Evolutionary conservation across 768 basidiomycete species (phyloP), one percentile per base, ranked within the genome.

Genomic region (Tricholoma saponaceum): DNA sequence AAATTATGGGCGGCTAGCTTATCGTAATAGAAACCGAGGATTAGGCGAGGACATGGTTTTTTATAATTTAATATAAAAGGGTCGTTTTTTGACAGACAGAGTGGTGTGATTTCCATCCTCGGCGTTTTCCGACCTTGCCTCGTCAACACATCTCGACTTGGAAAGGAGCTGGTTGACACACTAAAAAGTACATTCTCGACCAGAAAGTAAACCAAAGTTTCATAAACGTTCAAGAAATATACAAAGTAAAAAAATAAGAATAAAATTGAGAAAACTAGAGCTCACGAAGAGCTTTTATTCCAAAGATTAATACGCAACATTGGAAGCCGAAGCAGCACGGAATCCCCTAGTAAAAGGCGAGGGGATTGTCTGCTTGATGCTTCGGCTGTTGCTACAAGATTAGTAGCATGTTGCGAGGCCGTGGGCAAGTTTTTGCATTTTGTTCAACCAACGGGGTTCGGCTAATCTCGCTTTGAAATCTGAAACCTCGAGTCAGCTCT

Each of bases 331-430:
- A 75, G 69, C 74, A 71, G 66, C 75, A 78, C 77, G 78, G 78
- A 78, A 78, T 78, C 76, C 76, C 76, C 76, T 79, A 79, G 76
- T 78, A 78, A 79, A 79, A 78, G 78, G 77, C 77, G 76, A 79
- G 76, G 78, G 78, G 77, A 78, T 79, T 78, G 76, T 77, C 68
- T 76, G 70, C 63, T 79, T 77, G 77, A 76, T 69, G 73, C 65
- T 75, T 69, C 70, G 72, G 63, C 76, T 74, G 74, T 70, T 73
- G 76, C 76, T 67, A 58, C 59, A 56, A 18, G 1, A 14, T 1
- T n/a, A 3, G 18, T 0, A 23, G 0, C 12, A 12, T 0, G 4
- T 2, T 14, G 10, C 59, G n/a, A 4, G 10, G 32, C 2, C 10
- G 28, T 13, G 25, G 5, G 13, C 30, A 47, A 30, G 49, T 46